Evolutionary conservation across 2,329 filamentous ascomycete species (phyloP), one percentile per base, ranked within the genome.

Genomic region (Sporothrix brunneoviolacea): DNA sequence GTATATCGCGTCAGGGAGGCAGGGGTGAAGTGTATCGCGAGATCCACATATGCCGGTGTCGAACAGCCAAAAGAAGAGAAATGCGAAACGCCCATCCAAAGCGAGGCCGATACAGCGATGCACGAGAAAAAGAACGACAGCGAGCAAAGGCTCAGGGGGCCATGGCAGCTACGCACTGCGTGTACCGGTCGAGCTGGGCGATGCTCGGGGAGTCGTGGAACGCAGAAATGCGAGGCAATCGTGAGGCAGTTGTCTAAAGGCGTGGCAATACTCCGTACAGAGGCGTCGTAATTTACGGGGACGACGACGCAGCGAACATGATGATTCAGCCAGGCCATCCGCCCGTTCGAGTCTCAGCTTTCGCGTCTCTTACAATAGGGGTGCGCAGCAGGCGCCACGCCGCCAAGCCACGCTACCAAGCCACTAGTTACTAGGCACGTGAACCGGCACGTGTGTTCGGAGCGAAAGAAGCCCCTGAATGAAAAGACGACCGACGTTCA

Each of bases 251-350:
- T 6, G 15, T 9, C 16, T 16, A 45, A 35, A 38, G 35, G 44
- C 35, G 30, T 47, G 19, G 44, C 19, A 28, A 28, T n/a, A n/a
- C 21, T 37, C 36, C 30, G 42, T 18, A 18, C 22, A 15, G n/a
- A 28, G 43, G 27, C 43, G 43, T 46, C 43, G 33, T 37, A 46
- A 46, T 37, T 45, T 38, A 46, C n/a, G 43, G 36, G 43, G 43
- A 19, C 43, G 32, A 19, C 19, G 6, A 12, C 28, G 42, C 42
- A 32, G 41, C n/a, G n/a, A n/a, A n/a, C n/a, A 44, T 44, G 28
- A 13, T 19, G 13, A 27, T 13, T 15, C 16, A 21, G 15, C 10
- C 41, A 36, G 21, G 9, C 12, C 16, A 7, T 21, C 32, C 27
- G 27, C 8, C n/a, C 7, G 43, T n/a, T 46, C 33, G 33, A 37